Base-by-base conservation (phyloP, 2,329 filamentous ascomycete species). In the Calonectria ilicicola region DNA sequence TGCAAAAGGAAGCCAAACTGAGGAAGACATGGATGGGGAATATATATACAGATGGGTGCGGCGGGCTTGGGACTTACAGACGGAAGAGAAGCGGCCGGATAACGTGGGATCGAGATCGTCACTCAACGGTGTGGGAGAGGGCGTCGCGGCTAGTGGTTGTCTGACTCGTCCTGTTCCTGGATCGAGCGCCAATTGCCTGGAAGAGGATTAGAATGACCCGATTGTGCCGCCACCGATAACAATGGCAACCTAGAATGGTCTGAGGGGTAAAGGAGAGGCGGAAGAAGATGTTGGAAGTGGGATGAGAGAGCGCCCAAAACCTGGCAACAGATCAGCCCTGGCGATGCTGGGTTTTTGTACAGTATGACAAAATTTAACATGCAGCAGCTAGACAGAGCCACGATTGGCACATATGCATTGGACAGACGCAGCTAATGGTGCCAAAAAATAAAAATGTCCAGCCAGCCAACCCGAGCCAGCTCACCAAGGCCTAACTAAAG, bases 101-200 rank as follows among this genome's bases (percentile, higher is more conserved):
- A 56, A 60, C 49, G 69, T 67, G 65, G 35, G 56, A 67, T 67
- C 40, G 35, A 35, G 53, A 53, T 53, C 27, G 17, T 26, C 40
- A 46, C 47, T 29, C 32, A 56, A 56, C 56, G 68, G 62, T 49
- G 58, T 38, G 60, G 46, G n/a, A 35, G 53, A 38, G 38, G 38
- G 46, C 40, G 62, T 66, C 46, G 64, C 44, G 63, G 53, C 35
- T 44, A 40, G 69, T 21, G 38, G 64, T 40, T 67, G 29, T 62
- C 63, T 72, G 64, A 72, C 64, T 67, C 69, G 69, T 32, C 63
- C 56, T 23, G 62, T 66, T 66, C 67, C 67, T 60, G 67, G 67
- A 35, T 40, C n/a, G 46, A 56, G 19, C 38, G 23, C 47, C 23
- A 66, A 44, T 44, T 53, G 56, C 23, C 44, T 70, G 21, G 47